Evolutionary conservation across 257 asterid species (phyloP).

Genomic region (Forsythia viridissima): DNA sequence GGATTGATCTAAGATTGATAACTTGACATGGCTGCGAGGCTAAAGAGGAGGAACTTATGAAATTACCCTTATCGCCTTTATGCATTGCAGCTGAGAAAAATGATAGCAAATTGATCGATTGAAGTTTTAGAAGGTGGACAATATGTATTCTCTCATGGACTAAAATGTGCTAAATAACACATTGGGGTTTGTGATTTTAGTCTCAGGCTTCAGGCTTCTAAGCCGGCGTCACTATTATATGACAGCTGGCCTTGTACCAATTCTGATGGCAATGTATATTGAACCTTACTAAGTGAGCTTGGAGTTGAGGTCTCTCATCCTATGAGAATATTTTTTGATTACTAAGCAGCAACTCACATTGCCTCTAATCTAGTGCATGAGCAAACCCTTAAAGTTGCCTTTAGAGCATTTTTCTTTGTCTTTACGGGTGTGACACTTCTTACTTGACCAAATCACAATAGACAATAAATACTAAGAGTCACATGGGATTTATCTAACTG

Average conservation of each 20-base stretch:
- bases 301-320: no score
- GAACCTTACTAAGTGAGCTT: no score
- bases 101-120: not conserved
- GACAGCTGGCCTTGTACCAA: not conserved
- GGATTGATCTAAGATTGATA: not conserved
- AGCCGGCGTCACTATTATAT: not conserved
- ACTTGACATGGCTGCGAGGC: not conserved
- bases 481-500: not conserved
- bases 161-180: not conserved
- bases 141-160: not conserved
- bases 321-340: no score
- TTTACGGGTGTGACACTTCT: not conserved
- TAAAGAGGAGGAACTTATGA: not conserved
- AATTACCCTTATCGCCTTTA: not conserved
- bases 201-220: not conserved
- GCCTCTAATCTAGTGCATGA: no score
- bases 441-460: not conserved
- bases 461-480: not conserved
- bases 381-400: no score
- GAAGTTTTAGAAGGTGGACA: not conserved
- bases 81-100: not conserved
- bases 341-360: no score
- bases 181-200: not conserved
- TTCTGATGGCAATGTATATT: not conserved
- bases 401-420: no score